phyloP scores from a whole-genome alignment of 2,329 filamentous ascomycete genomes.

The Podosphaera aphanis region DNA sequence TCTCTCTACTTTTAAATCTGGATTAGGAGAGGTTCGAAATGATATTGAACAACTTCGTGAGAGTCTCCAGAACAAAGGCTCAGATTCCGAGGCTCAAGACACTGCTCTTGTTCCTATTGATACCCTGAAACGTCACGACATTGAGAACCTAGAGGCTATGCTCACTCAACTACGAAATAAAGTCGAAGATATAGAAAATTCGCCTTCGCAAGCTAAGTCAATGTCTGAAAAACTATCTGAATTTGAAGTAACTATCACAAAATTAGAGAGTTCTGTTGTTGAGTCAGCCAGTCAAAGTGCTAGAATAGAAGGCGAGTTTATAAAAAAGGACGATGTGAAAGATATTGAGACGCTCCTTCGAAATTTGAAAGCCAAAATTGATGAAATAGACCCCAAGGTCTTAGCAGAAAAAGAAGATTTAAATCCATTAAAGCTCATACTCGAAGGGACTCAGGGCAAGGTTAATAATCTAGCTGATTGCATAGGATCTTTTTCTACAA shows the following conservation, averaged over 20 bases:
- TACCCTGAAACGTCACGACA: constrained; percentile 41
- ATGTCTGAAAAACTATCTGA: constrained; percentile 20
- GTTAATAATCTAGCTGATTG: constrained; percentile 42
- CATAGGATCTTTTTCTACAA: constrained; percentile 47
- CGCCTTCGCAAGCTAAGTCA: constrained; percentile 21
- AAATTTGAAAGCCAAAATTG: constrained; percentile 71
- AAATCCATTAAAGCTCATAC: constrained; percentile 27
- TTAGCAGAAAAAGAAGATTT: constrained; percentile 42
- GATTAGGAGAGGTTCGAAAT: constrained; percentile 47
- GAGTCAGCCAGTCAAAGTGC: constrained; percentile 23
- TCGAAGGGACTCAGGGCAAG: constrained; percentile 53
- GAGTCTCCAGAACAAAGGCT: constrained; percentile 21
- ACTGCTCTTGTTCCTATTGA: constrained; percentile 27
- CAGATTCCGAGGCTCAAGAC: constrained; percentile 28
- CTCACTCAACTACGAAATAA: constrained; percentile 67
- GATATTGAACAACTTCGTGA: constrained; percentile 65
- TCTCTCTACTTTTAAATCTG: constrained; percentile 65
- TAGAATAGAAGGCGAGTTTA: constrained; percentile 21
- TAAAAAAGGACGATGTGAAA: constrained; percentile 63
- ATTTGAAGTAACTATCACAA: constrained; percentile 29
- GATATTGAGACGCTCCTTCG: constrained; percentile 76
- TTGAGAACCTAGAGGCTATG: constrained; percentile 66
- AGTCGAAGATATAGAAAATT: constrained; percentile 50
- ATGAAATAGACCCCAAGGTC: constrained; percentile 58
- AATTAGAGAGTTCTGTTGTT: constrained; percentile 35